Conservation (phyloP, 2,329 filamentous ascomycete species). For the Neurospora sp. region DNA sequence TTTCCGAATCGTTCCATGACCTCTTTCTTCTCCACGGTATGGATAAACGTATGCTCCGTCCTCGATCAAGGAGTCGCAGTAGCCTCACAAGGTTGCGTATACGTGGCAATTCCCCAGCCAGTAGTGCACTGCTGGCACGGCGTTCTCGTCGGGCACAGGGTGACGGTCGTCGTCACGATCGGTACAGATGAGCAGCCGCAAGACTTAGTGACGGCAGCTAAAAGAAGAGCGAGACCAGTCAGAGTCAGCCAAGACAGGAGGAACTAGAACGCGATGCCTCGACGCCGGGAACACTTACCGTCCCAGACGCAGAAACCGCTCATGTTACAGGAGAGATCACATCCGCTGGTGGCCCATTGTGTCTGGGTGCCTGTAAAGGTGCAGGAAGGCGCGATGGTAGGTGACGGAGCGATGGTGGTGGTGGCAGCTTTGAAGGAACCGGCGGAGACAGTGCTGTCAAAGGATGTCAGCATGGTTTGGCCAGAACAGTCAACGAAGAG, state of each 20-base stretch:
- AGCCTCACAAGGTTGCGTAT: constrained; percentile 6
- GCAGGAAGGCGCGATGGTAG: constrained; percentile 10
- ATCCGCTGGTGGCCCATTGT: constrained; percentile 13
- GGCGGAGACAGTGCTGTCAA: neutral
- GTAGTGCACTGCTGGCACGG: constrained; percentile 15
- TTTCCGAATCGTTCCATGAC: too few relatives aligned
- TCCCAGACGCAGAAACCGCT: constrained; percentile 14
- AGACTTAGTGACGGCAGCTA: constrained; percentile 12
- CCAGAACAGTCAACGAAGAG: neutral
- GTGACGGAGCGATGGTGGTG: neutral
- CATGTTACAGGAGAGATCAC: constrained; percentile 8
- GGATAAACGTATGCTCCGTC: too few relatives aligned
- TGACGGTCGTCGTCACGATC: constrained; percentile 11
- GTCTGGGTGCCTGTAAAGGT: constrained; percentile 15
- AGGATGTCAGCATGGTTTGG: neutral
- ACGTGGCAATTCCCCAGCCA: constrained; percentile 12
- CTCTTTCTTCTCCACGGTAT: too few relatives aligned
- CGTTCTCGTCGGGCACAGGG: constrained; percentile 14
- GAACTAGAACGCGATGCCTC: neutral
- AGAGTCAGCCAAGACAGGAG: neutral
- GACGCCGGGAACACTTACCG: constrained; percentile 4
- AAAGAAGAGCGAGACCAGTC: neutral
- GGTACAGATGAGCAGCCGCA: constrained; percentile 12
- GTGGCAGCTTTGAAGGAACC: neutral
- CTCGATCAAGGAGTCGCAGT: neutral